A percentile compares a stretch with the other conserved stretches of the same genome.
phyloP scores from a whole-genome alignment of 495 filamentous ascomycete genomes.

The Cenococcum geophilum region DNA sequence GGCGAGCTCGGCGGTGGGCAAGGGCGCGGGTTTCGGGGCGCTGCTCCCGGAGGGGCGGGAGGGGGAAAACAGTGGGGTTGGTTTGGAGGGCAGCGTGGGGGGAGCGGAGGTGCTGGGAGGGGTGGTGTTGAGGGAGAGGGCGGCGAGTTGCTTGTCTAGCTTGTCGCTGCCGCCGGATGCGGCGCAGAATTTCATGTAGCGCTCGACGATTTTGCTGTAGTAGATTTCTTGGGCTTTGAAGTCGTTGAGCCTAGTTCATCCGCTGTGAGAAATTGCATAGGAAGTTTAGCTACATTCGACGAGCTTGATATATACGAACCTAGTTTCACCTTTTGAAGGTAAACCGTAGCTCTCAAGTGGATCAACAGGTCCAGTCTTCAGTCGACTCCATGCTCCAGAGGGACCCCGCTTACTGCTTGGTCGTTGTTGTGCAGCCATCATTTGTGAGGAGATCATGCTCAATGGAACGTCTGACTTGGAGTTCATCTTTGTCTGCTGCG shows the following conservation, averaged over 20 bases:
- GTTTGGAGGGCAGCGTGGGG: constrained; percentile 1
- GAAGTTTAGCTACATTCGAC: background rate
- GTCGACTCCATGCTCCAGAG: constrained; percentile 57
- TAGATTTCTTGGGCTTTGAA: constrained; percentile 71
- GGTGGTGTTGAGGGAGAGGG: constrained; percentile 47
- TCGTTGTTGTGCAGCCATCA: constrained; percentile 29
- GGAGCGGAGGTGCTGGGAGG: background rate
- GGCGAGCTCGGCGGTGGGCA: constrained; percentile 50
- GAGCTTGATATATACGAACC: constrained; percentile 9
- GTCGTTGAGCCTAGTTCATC: constrained; percentile 58
- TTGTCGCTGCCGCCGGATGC: constrained; percentile 56
- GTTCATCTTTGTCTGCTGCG: background rate
- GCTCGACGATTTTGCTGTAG: constrained; percentile 75
- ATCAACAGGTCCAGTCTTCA: constrained; percentile 65
- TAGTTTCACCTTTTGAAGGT: constrained; percentile 78
- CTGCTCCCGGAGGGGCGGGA: background rate
- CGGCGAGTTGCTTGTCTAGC: constrained; percentile 67
- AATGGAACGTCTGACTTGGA: background rate
- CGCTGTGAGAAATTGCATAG: background rate
- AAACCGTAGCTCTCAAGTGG: constrained; percentile 71
- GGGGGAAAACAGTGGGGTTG: constrained; percentile 17
- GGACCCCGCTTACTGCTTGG: constrained; percentile 42
- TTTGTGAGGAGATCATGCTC: constrained; percentile 16
- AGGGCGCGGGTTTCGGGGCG: constrained; percentile 20
- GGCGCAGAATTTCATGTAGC: constrained; percentile 84